Evolutionary conservation across 345 rosid species (phyloP), one percentile per base, ranked within the genome.

Genomic region (Linum lewisii): DNA sequence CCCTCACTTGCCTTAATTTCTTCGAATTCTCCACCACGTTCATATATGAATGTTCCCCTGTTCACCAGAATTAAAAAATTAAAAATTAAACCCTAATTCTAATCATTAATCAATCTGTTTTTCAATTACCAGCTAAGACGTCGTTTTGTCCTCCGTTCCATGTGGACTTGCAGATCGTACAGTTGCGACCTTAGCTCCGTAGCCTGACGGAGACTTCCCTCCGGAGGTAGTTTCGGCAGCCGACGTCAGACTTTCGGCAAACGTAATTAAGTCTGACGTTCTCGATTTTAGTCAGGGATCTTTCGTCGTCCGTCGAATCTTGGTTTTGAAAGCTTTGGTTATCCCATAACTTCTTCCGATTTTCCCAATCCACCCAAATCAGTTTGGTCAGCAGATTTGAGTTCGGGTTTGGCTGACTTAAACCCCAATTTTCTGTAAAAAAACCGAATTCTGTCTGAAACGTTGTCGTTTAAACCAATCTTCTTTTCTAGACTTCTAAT

Each of bases 241-340:
- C 77, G 29, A 80, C 60, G 21, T 57, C 75, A 7, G 69, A 68
- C 49, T 69, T 74, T 58, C 63, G 69, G 69, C 98, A 92, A 8
- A 45, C 61, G 42, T 96, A 92, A 26, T 54, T 51, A 37, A 57
- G 53, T 22, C 76, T 79, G 8, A 32, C 54, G 25, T 54, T 59
- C 23, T 63, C 57, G 15, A 78, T 66, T 52, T 83, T 77, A 60
- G 63, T 79, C 38, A 88, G 54, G 8, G 81, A 19, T 75, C 83
- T 37, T 79, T 84, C 4, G 87, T 81, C 5, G 86, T 78, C 73
- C 70, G 85, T n/a, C 96, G 79, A 54, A 86, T 75, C 61, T 65
- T 83, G 21, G 83, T 60, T 81, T 92, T 96, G 13, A 80, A 51
- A 24, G 93, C n/a, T n/a, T n/a, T n/a, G n/a, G n/a, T n/a, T n/a